These are phyloP conservation scores for Leonotis leonurus DNA, from an alignment of 257 asterid genomes.

Conservation along the genomic window DNA sequence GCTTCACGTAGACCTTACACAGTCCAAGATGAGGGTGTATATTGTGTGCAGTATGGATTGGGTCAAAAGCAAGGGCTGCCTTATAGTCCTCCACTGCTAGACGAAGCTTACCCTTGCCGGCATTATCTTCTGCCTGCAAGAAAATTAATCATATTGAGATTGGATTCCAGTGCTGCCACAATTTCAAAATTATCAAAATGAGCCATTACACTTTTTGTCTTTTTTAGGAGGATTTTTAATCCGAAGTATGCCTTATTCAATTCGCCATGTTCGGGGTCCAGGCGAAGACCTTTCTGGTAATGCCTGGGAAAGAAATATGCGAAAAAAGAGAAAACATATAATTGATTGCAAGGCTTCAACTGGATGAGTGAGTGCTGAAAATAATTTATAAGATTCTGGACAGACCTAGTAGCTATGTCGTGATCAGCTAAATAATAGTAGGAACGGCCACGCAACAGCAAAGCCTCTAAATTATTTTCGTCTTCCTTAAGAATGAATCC, in stretches of 20 bases:
- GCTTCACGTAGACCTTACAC: conserved; percentile 83
- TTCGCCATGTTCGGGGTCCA: conserved; percentile 87
- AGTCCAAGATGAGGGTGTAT: conserved; percentile 78
- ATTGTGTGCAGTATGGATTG: conserved; percentile 70
- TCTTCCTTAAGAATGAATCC: conserved; percentile 88
- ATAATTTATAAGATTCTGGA: background rate
- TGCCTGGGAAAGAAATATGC: conserved; percentile 44
- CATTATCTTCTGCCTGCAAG: conserved; percentile 88
- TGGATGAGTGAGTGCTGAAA: conserved; percentile 1
- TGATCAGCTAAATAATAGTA: conserved; percentile 93
- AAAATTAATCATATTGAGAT: conserved; percentile 4
- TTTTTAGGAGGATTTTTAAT: conserved; percentile 79
- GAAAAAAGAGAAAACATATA: background rate
- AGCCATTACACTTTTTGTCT: conserved; percentile 64
- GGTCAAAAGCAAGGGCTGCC: conserved; percentile 79
- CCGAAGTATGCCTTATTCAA: conserved; percentile 89
- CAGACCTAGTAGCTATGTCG: conserved; percentile 77
- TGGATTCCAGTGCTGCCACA: background rate
- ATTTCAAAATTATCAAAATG: background rate
- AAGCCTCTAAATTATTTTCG: conserved; percentile 73
- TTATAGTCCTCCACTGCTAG: conserved; percentile 75
- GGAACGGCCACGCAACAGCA: conserved; percentile 89
- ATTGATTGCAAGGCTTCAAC: background rate
- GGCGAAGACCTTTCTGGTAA: conserved; percentile 94
- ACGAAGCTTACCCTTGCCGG: conserved; percentile 83